Conservation (phyloP, 2,329 filamentous ascomycete genomes). For the Arthrobotrys conoides region DNA sequence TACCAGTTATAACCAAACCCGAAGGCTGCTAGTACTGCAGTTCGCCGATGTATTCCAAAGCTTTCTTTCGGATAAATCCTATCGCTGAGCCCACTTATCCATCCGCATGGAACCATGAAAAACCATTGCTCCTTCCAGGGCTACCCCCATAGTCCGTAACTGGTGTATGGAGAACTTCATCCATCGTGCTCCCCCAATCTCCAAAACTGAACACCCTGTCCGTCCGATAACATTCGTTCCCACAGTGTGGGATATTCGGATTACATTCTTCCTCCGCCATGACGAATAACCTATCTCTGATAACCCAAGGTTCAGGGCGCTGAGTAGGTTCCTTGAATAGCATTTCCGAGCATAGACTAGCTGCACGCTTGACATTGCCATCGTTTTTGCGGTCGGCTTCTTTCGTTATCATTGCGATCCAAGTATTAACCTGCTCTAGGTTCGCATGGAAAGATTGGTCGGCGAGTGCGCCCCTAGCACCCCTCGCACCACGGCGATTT, state of each 20-base stretch:
- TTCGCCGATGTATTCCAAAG: constrained; percentile 41
- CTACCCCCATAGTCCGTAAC: constrained; percentile 59
- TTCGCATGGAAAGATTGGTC: constrained; percentile 82
- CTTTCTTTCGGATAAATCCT: constrained; percentile 5
- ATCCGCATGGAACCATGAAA: constrained; percentile 54
- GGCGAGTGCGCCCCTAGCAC: constrained; percentile 73
- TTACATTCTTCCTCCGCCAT: constrained; percentile 56
- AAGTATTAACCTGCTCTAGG: constrained; percentile 77
- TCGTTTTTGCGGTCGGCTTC: constrained; percentile 69
- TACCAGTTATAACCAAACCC: neutral
- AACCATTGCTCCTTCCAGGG: constrained; percentile 39
- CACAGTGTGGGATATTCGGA: constrained; percentile 56
- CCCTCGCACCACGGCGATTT: constrained; percentile 68
- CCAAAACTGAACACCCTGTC: constrained; percentile 56
- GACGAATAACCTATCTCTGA: constrained; percentile 51
- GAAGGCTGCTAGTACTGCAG: constrained; percentile 26
- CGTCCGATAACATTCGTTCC: constrained; percentile 42
- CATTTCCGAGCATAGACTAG: constrained; percentile 55
- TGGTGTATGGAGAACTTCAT: constrained; percentile 58
- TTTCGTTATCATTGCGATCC: constrained; percentile 76
- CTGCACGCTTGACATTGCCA: constrained; percentile 42
- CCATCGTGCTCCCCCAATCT: constrained; percentile 58
- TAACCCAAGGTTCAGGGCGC: constrained; percentile 54
- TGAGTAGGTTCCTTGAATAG: constrained; percentile 58
- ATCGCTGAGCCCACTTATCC: constrained; percentile 28